Conservation (phyloP, 2,329 filamentous ascomycete species). For the Monosporascus sp. region DNA sequence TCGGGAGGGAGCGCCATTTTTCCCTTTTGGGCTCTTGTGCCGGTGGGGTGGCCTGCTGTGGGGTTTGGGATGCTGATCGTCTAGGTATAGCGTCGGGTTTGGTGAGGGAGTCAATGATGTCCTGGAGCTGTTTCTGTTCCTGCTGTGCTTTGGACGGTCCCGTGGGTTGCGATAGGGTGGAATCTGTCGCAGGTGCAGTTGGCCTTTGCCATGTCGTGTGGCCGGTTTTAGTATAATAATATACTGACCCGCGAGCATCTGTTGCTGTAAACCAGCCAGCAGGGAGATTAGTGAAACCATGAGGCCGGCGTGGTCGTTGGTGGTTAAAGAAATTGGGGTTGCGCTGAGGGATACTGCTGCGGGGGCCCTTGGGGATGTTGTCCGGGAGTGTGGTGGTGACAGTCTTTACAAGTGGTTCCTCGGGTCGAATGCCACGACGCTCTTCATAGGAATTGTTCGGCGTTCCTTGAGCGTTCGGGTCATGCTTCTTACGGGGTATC, state of each 20-base stretch:
- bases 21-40: constrained; percentile 58
- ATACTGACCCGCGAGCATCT: constrained; percentile 65
- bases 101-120: constrained; percentile 80
- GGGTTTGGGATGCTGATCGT: constrained; percentile 56
- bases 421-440: constrained; percentile 57
- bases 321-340: constrained; percentile 47
- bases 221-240: constrained; percentile 80
- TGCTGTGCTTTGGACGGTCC: constrained; percentile 58
- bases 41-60: constrained; percentile 53
- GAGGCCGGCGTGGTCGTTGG: constrained; percentile 50
- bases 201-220: constrained; percentile 79
- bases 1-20: constrained; percentile 63
- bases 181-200: constrained; percentile 60
- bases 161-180: constrained; percentile 53
- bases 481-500: constrained; percentile 84
- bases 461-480: constrained; percentile 54
- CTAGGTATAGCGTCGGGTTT: constrained; percentile 58
- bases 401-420: constrained; percentile 34
- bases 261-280: constrained; percentile 80
- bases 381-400: constrained; percentile 37
- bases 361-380: constrained; percentile 54
- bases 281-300: constrained; percentile 53
- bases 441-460: constrained; percentile 52
- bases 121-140: constrained; percentile 71
- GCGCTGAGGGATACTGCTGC: constrained; percentile 54